Conservation (phyloP, 805 yeast genomes). For the Nematodospora valgi region DNA sequence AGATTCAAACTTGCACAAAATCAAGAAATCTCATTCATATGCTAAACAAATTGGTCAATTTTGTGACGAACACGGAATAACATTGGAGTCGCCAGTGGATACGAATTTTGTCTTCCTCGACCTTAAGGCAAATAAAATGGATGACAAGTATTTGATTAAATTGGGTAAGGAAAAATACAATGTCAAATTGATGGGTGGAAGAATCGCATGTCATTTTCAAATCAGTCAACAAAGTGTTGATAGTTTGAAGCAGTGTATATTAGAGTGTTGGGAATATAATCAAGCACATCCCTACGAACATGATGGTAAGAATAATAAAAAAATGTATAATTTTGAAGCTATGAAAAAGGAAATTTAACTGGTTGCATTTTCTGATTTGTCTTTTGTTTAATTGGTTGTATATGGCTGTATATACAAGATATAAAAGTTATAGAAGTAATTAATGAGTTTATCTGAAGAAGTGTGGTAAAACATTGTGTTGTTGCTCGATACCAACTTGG, state of each 20-base stretch:
- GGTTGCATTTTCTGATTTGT: too few species aligned
- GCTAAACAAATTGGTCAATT: conserved; percentile 34
- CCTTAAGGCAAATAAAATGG: conserved; percentile 26
- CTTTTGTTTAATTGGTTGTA: conserved; percentile 1
- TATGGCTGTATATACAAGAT: too few species aligned
- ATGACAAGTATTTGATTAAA: conserved; percentile 19
- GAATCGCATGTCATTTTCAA: conserved; percentile 38
- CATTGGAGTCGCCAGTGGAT: conserved; percentile 35
- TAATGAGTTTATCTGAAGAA: too few species aligned
- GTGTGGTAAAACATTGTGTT: too few species aligned
- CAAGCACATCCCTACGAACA: conserved; percentile 8
- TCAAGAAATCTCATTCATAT: conserved; percentile 27
- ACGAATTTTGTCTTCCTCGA: conserved; percentile 43
- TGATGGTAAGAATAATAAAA: conserved; percentile 15
- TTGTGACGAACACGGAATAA: conserved; percentile 26
- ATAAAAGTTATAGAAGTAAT: too few species aligned
- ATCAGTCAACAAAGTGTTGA: conserved; percentile 28
- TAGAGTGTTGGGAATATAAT: conserved; percentile 48
- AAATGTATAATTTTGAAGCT: conserved; percentile 21
- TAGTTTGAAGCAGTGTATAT: conserved; percentile 44
- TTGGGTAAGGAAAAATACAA: conserved; percentile 51
- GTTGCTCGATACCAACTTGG: too few species aligned
- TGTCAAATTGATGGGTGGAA: conserved; percentile 61
- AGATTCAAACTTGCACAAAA: conserved; percentile 34
- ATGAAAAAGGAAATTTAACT: too few species aligned